Evolutionary conservation across 2,329 filamentous ascomycete genomes (phyloP), one percentile per base, ranked within the genome.

Genomic region (Chaetomiaceae sp.): DNA sequence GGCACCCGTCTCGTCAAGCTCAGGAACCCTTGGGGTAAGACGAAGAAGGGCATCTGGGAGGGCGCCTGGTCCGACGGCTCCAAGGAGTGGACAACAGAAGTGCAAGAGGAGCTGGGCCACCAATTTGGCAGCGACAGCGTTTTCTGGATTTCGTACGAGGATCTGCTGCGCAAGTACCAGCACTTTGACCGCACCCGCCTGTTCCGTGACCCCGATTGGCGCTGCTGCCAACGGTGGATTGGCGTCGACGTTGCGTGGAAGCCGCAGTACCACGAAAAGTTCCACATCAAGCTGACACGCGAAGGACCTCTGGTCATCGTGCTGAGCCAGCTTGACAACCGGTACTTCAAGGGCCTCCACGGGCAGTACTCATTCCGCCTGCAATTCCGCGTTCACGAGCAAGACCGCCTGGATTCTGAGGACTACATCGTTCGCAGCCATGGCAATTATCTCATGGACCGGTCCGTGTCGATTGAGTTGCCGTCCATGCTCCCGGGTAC

Each of bases 81-180:
- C 6, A 87, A 89, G 62, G 85, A 92, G 67, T 95, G 89, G 89
- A 92, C 87, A 1, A 76, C 87, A 0, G 84, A 90, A 60, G 89
- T 86, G 80, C 83, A 92, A 69, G 71, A 82, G 55, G 83, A 85
- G 61, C 76, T 94, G 1, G 76, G 79, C 41, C 87, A 91, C 65
- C 82, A 79, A 37, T 91, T 91, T 60, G 87, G 87, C 34, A 85
- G 89, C 59, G 87, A 91, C 61, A 87, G 87, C 21, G 81, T 77
- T 41, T 82, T 81, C 56, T 81, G 79, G 79, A 82, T 81, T 61
- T 73, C 76, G 2, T 82, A 82, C 60, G 71, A 77, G 16, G 80
- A 83, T 59, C 73, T 83, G 10, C 71, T 83, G n/a, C 71, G 72
- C 55, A 81, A 81, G 58, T 83, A 79, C 50, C 77, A 79, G 57